phyloP scores from a whole-genome alignment of 306 rosid species.

The Coriaria nepalensis region DNA sequence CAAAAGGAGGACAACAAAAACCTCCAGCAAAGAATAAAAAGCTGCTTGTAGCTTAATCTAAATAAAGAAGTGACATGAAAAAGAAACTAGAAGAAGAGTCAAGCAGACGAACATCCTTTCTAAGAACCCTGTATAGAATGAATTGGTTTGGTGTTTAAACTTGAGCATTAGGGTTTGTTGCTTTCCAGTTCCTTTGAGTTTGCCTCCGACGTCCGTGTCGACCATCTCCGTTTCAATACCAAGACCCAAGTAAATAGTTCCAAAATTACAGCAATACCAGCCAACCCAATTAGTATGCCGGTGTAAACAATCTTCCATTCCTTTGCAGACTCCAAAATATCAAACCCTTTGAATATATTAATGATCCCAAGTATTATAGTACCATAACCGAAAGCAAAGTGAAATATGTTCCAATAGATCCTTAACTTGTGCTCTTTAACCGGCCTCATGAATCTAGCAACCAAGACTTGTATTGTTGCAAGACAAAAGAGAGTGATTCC shows the following conservation, averaged over 20 bases:
- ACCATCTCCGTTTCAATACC: not conserved
- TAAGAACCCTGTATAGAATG: no score
- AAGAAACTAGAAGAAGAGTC: no score
- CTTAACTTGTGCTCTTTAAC: constrained; percentile 15
- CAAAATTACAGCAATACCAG: constrained; percentile 1
- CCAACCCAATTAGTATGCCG: constrained; percentile 7
- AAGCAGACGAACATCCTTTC: no score
- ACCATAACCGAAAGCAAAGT: constrained; percentile 9
- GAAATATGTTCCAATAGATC: constrained; percentile 14
- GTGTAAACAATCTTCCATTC: constrained; percentile 11
- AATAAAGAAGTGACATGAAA: no score
- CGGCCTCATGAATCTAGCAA: constrained; percentile 13
- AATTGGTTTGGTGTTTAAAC: no score
- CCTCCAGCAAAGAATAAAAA: no score
- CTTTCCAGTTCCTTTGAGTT: no score
- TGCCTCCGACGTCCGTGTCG: no score
- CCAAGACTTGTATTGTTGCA: constrained; percentile 10
- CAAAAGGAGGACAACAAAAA: no score
- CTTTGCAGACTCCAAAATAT: constrained; percentile 1
- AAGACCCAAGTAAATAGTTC: constrained; percentile 11
- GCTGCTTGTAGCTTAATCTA: no score
- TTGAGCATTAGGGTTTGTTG: no score
- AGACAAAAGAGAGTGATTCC: constrained; percentile 12
- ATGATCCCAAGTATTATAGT: constrained; percentile 11
- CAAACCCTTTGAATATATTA: constrained; percentile 11